Percentiles rank a stretch among this genome's conserved stretches.
Evolutionary conservation across 768 basidiomycete species (phyloP).

Genomic region (Glaciozyma antarctica): DNA sequence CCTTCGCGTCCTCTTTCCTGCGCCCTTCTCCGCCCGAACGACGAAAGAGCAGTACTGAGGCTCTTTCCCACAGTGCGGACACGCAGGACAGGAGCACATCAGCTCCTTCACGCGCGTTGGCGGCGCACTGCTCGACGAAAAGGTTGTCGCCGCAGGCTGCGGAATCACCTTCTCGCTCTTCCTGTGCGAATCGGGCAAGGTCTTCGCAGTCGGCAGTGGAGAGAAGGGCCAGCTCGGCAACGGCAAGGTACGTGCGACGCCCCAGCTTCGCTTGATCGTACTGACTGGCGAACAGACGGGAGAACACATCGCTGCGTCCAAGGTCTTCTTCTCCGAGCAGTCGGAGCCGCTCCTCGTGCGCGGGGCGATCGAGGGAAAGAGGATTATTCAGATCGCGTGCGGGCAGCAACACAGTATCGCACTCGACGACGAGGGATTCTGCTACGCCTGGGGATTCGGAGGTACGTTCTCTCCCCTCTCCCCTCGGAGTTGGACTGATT

Average conservation of each 20-base stretch:
- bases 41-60: not conserved
- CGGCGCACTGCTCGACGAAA: conserved; percentile 52
- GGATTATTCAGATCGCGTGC: conserved; percentile 69
- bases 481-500: not conserved
- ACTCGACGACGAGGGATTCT: conserved; percentile 58
- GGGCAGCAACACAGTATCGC: conserved; percentile 83
- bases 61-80: conserved; percentile 54
- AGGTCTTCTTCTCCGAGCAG: conserved; percentile 18
- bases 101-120: conserved; percentile 55
- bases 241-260: conserved; percentile 61
- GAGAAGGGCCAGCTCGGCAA: conserved; percentile 91
- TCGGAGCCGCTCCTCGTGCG: conserved; percentile 56
- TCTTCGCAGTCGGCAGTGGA: conserved; percentile 81
- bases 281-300: conserved; percentile 11
- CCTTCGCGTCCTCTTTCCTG: not conserved
- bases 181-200: conserved; percentile 63
- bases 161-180: conserved; percentile 78
- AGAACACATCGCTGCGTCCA: conserved; percentile 25
- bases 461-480: conserved; percentile 40
- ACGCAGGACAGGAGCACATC: conserved; percentile 56
- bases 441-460: conserved; percentile 81
- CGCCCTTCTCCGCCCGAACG: not conserved
- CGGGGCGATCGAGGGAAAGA: conserved; percentile 60
- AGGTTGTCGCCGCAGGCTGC: conserved; percentile 62
- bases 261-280: not conserved